phyloP scores from a whole-genome alignment of 768 basidiomycete species.

The Hirschioporus abietinus region DNA sequence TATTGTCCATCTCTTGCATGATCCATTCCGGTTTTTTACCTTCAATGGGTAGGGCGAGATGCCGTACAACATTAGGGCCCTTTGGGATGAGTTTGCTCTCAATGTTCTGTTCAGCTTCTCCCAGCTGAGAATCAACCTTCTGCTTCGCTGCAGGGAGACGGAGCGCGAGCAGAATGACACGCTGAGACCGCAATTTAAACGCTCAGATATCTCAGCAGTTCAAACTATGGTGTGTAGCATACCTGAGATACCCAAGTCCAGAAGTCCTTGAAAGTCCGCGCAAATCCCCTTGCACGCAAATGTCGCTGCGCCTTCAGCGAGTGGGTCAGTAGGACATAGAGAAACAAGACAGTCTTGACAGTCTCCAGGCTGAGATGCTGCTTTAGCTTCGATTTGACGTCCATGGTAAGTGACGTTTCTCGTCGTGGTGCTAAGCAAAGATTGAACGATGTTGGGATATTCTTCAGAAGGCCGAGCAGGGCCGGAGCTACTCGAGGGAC shows the following conservation, averaged over 20 bases:
- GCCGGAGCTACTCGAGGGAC: background rate
- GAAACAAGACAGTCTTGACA: slow-evolving; percentile 51
- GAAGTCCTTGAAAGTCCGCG: slow-evolving; percentile 41
- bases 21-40: slow-evolving; percentile 73
- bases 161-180: slow-evolving; percentile 49
- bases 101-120: slow-evolving; percentile 57
- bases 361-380: slow-evolving; percentile 28
- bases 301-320: slow-evolving; percentile 53
- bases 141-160: slow-evolving; percentile 54
- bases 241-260: slow-evolving; percentile 53
- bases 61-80: slow-evolving; percentile 54
- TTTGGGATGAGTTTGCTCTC: slow-evolving; percentile 64
- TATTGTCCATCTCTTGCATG: slow-evolving; percentile 68
- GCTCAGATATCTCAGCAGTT: background rate
- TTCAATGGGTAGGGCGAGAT: slow-evolving; percentile 58
- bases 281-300: slow-evolving; percentile 56
- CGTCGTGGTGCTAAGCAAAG: background rate
- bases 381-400: background rate
- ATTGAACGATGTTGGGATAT: background rate
- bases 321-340: slow-evolving; percentile 52
- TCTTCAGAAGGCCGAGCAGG: background rate
- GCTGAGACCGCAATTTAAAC: slow-evolving; percentile 28
- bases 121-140: slow-evolving; percentile 61
- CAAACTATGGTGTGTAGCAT: slow-evolving; percentile 13
- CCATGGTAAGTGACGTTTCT: background rate